Base-by-base conservation (phyloP, 108 stramenopile genomes). In the Nitzschia sp. region DNA sequence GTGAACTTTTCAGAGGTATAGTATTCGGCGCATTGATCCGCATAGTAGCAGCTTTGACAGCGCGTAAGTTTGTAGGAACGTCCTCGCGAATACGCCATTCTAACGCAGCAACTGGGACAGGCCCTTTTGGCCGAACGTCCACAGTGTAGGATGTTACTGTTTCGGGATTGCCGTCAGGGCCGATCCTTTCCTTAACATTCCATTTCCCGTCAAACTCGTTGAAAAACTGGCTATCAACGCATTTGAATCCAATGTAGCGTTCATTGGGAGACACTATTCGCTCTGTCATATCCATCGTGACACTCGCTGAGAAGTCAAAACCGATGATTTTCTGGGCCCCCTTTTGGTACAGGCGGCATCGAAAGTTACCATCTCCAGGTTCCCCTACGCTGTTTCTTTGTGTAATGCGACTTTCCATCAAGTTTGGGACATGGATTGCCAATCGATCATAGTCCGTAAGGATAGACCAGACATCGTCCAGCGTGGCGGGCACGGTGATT, bases 31-130 rank as follows among this genome's bases (percentile, higher is more conserved):
- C 9, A n/a, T 58, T 54, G 55, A 36, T 76, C 42, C 30, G 33
- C 74, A 91, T 79, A 2, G 95, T 79, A 24, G 97, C 90, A n/a
- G 66, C 66, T 60, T 92, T 95, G 21, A 96, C 94, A 15, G 91
- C 95, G 3, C 85, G 30, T 27, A 97, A 70, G 63, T 97, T 97
- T 0, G 88, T 86, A 0, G 97, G 95, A 18, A 96, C 95, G 72
- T 97, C 97, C 68, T 95, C 95, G 45, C 89, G 85, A 46, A 97
- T 97, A 25, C 95, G 77, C 97, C 97, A 97, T 71, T 97, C 95
- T 24, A 97, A 54, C 2, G 97, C 95, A 0, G 83, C 84, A 11
- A 97, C 97, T n/a, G 97, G 97, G 6, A 97, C 97, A 9, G 90
- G 92, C 11, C 97, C 95, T 54, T 91, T 92, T 0, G 95, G 97